Conservation (phyloP, 2,329 filamentous ascomycete genomes). For the Ophiostoma sp. region DNA sequence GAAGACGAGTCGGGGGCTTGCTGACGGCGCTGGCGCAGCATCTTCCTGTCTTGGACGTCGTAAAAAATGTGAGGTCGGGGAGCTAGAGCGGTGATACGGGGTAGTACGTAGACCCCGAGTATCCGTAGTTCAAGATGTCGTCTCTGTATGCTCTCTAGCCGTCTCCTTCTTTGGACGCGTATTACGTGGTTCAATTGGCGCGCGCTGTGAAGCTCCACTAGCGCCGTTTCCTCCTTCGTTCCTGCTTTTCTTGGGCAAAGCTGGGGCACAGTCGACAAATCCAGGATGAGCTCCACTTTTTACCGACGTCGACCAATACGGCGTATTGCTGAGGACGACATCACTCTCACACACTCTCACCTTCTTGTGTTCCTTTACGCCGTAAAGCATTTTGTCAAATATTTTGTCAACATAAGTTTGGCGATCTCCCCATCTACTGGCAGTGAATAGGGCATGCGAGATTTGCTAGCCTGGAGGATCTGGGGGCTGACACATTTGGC, state of each 20-base stretch:
- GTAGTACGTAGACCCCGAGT: not conserved
- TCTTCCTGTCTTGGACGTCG: not conserved
- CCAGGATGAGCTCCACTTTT: not conserved
- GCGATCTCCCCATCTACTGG: not conserved
- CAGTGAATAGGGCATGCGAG: not conserved
- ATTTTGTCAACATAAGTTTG: not conserved
- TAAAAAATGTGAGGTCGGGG: not conserved
- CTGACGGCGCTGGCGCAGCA: conserved; percentile 23
- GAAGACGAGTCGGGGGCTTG: not conserved
- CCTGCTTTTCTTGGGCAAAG: not conserved
- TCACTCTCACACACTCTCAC: not conserved
- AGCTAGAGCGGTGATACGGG: not conserved
- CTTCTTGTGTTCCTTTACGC: not conserved
- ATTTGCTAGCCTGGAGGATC: not conserved
- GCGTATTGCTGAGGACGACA: not conserved
- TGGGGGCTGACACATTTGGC: not conserved
- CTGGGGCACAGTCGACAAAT: not conserved
- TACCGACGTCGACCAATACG: not conserved
- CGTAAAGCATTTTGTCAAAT: not conserved
- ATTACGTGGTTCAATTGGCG: not conserved
- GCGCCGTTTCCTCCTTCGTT: not conserved
- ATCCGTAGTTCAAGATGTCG: conserved; percentile 1
- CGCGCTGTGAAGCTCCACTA: not conserved
- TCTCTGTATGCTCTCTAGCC: not conserved
- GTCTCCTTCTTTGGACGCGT: not conserved